phyloP scores from a whole-genome alignment of 2,329 filamentous ascomycete species.

The Botrytis tulipae region DNA sequence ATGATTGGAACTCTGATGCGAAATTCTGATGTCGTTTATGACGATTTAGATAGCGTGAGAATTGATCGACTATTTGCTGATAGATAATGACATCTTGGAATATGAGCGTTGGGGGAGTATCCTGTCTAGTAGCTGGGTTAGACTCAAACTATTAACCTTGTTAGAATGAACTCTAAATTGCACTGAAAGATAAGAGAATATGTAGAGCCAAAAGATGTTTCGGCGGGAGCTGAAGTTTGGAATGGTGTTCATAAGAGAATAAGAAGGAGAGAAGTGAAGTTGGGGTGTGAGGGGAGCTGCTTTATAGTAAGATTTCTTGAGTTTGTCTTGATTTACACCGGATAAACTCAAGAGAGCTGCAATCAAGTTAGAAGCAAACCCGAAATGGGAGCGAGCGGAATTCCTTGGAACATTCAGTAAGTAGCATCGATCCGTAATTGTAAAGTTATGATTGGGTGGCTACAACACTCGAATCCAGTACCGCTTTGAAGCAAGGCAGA shows the following conservation, averaged over 20 bases:
- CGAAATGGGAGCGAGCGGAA: not conserved
- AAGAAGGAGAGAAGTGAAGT: not conserved
- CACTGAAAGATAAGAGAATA: not conserved
- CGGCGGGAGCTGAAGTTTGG: not conserved
- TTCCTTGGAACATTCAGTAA: not conserved
- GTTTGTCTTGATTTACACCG: not conserved
- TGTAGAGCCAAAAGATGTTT: not conserved
- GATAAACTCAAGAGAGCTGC: not conserved
- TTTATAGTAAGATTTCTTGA: not conserved
- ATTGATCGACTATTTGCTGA: not conserved
- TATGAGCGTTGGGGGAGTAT: not conserved
- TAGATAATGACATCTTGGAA: not conserved
- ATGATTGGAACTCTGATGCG: not conserved
- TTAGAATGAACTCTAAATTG: not conserved
- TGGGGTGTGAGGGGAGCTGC: not conserved
- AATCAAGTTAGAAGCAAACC: too few relatives aligned
- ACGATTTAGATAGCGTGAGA: not conserved
- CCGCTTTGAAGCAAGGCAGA: not conserved
- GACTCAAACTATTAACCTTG: accelerated
- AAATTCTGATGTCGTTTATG: not conserved
- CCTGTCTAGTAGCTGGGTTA: not conserved
- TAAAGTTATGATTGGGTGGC: not conserved
- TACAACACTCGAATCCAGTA: not conserved
- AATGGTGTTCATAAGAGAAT: not conserved
- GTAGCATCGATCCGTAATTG: not conserved